Evolutionary conservation across 2,329 filamentous ascomycete species (phyloP).

Genomic region (Nannizziopsis barbatae): DNA sequence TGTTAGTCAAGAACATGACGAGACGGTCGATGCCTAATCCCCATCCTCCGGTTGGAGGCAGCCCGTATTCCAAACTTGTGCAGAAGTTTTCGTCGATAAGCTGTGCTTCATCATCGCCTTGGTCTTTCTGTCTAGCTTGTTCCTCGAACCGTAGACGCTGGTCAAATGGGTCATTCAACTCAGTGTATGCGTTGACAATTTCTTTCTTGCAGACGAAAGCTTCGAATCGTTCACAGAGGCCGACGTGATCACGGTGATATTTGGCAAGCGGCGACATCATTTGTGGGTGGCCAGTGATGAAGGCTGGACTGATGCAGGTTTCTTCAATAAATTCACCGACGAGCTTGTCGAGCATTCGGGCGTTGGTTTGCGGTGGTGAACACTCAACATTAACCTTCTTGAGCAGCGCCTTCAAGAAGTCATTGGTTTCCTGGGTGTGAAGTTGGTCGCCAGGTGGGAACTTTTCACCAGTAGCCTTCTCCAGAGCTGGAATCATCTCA

Average conservation of each 20-base stretch:
- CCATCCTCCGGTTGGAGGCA: conserved; percentile 92
- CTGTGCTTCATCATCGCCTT: conserved; percentile 95
- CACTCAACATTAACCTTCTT: conserved; percentile 88
- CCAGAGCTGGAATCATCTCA: conserved; percentile 90
- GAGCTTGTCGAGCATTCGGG: conserved; percentile 92
- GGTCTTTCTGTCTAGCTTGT: conserved; percentile 88
- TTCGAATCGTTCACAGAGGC: conserved; percentile 93
- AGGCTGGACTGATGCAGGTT: conserved; percentile 84
- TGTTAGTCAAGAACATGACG: conserved; percentile 91
- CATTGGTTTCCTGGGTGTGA: conserved; percentile 78
- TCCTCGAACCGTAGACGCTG: conserved; percentile 87
- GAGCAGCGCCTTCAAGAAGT: conserved; percentile 72
- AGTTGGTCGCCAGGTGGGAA: conserved; percentile 84
- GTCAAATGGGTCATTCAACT: conserved; percentile 95
- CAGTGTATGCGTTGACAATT: conserved; percentile 92
- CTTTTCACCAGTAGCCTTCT: conserved; percentile 80
- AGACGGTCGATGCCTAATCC: conserved; percentile 91
- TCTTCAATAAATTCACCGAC: conserved; percentile 92
- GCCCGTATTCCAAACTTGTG: conserved; percentile 73
- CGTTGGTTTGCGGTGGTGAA: conserved; percentile 79
- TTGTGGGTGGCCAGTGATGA: conserved; percentile 71
- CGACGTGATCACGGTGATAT: conserved; percentile 69
- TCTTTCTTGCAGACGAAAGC: conserved; percentile 96
- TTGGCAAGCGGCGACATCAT: conserved; percentile 96
- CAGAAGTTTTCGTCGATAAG: conserved; percentile 93